Evolutionary conservation across 192 early-diverging fungal genomes (phyloP).

Genomic region (Entomortierella chlamydospora): DNA sequence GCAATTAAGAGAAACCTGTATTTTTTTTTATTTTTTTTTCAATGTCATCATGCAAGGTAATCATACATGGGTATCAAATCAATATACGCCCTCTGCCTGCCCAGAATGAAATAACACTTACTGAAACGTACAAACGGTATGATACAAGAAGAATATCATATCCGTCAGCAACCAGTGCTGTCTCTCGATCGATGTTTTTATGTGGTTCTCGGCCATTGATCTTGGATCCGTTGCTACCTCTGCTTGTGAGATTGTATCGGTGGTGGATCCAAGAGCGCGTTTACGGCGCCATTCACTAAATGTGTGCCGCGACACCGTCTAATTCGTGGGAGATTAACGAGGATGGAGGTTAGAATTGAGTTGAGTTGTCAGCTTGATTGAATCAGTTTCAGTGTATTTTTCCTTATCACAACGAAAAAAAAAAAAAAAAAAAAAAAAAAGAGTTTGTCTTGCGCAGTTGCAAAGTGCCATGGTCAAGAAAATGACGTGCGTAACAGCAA

Average conservation of each 20-base stretch:
- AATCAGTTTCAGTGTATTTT: too few species aligned
- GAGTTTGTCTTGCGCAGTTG: slow-evolving; percentile 14
- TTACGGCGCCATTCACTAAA: slow-evolving; percentile 52
- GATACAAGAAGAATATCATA: slow-evolving; percentile 52
- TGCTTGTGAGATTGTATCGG: background rate
- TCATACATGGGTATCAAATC: too few species aligned
- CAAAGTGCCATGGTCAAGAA: background rate
- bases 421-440: slow-evolving; percentile 1
- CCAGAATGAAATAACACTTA: slow-evolving; percentile 15
- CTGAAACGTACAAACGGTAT: slow-evolving; percentile 54
- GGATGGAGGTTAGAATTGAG: background rate
- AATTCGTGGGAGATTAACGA: background rate
- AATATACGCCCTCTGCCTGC: too few species aligned
- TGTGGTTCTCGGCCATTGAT: background rate
- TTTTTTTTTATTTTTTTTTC: too few species aligned
- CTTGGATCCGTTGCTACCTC: background rate
- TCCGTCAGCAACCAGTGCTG: slow-evolving; percentile 53
- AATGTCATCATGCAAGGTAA: too few species aligned
- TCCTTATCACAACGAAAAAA: background rate
- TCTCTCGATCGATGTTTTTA: slow-evolving; percentile 28
- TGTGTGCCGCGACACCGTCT: slow-evolving; percentile 50
- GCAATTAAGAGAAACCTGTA: slow-evolving; percentile 11
- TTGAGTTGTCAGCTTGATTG: background rate
- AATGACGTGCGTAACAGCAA: too few species aligned
- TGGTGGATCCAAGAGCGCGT: background rate